Evolutionary conservation across 805 yeast genomes (phyloP), one percentile per base, ranked within the genome.

Genomic region (Wickerhamomyces pijperi): DNA sequence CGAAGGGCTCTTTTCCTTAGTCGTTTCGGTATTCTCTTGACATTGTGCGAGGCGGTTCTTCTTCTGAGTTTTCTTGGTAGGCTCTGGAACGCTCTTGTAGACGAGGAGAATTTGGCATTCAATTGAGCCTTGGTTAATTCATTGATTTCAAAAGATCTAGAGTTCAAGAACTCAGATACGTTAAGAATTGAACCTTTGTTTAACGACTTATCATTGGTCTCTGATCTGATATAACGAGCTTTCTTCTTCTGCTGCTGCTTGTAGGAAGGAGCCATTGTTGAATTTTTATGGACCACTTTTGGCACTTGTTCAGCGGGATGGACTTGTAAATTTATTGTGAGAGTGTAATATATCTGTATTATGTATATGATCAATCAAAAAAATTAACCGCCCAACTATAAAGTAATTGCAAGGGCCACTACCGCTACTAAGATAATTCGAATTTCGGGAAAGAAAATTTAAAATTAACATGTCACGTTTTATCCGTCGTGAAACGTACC

Each of bases 41-140:
- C 90, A 62, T 92, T 86, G 53, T 92, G 98, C 11, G 95, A 82
- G 0, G 98, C 97, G 0, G 97, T 85, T 56, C 99, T 71, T 43
- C 99, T 66, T 53, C 99, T 73, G 46, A 92, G 61, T 2, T 68
- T 64, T 28, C 97, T 64, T 2, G 99, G 99, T 37, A 92, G 65
- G 28, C 76, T 73, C 58, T 92, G 98, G 56, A 92, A 92, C 0
- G 84, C 75, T 50, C 96, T 62, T 42, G 82, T 76, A 35, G 92
- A 66, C 0, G 78, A 68, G 0, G 86, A 77, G 36, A 68, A 63
- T 47, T 76, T 78, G 15, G 94, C 74, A 42, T 74, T 74, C 36
- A 74, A 65, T 65, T 87, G 86, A 1, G 95, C 78, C 36, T 67
- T 60, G 55, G 82, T 86, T 43, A 90, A 68, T 40, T 85, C 79